These are phyloP conservation scores for Pythium volutum DNA, from an alignment of 352 stramenopile species.

Conservation along the genomic window DNA sequence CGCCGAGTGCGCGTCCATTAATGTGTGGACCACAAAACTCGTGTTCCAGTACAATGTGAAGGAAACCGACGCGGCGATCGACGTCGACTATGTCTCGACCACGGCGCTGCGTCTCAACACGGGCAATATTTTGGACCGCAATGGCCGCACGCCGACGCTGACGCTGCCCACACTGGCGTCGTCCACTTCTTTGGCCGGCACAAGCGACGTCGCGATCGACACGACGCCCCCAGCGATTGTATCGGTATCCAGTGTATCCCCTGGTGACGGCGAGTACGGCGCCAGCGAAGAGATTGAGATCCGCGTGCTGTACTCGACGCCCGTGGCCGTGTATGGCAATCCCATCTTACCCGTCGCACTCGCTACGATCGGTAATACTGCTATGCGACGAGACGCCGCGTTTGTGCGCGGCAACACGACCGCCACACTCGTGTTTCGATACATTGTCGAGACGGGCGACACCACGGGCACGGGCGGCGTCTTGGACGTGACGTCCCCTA, in stretches of 20 bases:
- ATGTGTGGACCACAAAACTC: constrained; percentile 51
- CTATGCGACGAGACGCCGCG: constrained; percentile 31
- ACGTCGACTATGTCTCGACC: constrained; percentile 69
- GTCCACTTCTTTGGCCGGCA: constrained; percentile 41
- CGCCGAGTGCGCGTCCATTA: constrained; percentile 53
- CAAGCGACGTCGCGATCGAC: constrained; percentile 61
- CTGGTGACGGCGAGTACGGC: constrained; percentile 70
- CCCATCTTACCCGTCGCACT: constrained; percentile 50
- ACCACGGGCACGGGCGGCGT: constrained; percentile 23
- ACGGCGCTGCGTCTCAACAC: constrained; percentile 44
- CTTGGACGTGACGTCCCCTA: constrained; percentile 49
- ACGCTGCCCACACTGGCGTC: constrained; percentile 46
- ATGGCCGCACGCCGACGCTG: constrained; percentile 52
- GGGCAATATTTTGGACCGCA: constrained; percentile 65
- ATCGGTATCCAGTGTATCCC: constrained; percentile 41
- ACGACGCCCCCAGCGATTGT: constrained; percentile 62
- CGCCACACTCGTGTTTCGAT: constrained; percentile 61
- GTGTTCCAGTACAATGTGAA: constrained; percentile 73
- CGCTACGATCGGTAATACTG: constrained; percentile 36
- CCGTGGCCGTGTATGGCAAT: constrained; percentile 62
- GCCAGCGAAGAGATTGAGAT: constrained; percentile 60
- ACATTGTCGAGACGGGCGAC: constrained; percentile 63
- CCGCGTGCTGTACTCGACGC: constrained; percentile 52
- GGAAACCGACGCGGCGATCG: constrained; percentile 38
- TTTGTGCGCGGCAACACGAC: constrained; percentile 72